Base-by-base conservation (phyloP, 805 yeast species). In the Pichia ethanolica region DNA sequence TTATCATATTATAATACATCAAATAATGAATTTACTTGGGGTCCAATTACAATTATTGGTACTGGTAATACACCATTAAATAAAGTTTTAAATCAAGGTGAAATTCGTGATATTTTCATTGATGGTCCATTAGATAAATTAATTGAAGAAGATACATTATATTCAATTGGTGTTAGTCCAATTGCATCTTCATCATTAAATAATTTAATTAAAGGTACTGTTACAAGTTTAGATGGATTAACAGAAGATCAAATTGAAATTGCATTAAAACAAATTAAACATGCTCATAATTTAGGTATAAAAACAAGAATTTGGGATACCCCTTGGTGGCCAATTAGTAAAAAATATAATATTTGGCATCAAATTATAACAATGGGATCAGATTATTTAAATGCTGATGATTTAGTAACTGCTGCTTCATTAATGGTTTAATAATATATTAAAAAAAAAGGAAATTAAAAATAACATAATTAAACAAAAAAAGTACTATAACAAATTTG, bases 281-380 rank as follows among this genome's bases (percentile, higher is more conserved):
- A 50, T 13, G 82, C 86, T 2, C 87, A 82, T 56, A 58, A 63
- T 3, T 51, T 66, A 44, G 78, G 79, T 11, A 57, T 83, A 39
- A 71, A 73, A 54, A 77, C 87, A 0, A 68, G 91, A 49, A 68
- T 83, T 33, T 85, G 90, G 90, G 89, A 82, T 20, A 81, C 80
- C 8, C 82, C 87, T 1, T 70, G 70, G 46, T 83, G 89, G 89
- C 89, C 90, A 5, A 60, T 62, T 3, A 52, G 57, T 12, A 61
- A 68, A 32, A 71, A 78, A 50, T 61, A 74, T 42, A 59, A 60
- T 4, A 72, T 81, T 38, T 78, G 84, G 79, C 56, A 64, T 46
- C 78, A 75, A 49, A 65, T 81, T 13, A 59, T 72, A 41, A 66
- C 64, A 14, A 51, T 70, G 12, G 82, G 81, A 3, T 71, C 77